These are phyloP conservation scores for Ganoderma sinense DNA, from an alignment of 1,284 basidiomycete genomes.

Conservation along the genomic window DNA sequence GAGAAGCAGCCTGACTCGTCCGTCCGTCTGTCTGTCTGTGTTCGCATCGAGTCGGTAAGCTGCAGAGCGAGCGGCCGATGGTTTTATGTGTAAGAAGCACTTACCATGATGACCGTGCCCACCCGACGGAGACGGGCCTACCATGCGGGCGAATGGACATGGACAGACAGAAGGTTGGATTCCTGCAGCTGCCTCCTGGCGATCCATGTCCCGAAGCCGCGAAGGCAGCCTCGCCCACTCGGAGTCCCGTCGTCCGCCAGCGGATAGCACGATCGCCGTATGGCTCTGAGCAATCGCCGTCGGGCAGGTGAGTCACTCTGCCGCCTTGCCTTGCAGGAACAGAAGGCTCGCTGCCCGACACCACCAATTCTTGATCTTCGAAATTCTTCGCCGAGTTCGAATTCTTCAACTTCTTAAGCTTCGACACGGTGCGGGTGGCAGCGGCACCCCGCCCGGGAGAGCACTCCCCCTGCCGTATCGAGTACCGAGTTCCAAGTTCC, in stretches of 20 bases:
- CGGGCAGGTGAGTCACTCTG: background rate
- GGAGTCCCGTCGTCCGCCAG: background rate
- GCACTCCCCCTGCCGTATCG: background rate
- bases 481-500: too few relatives aligned
- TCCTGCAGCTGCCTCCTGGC: background rate
- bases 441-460: too few relatives aligned
- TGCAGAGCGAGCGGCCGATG: background rate
- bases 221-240: background rate
- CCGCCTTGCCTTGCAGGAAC: background rate
- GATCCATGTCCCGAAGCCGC: background rate
- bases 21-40: background rate
- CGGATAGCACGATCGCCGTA: background rate
- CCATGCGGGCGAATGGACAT: background rate
- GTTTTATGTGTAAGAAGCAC: background rate
- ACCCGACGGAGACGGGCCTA: background rate
- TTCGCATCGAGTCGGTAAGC: background rate
- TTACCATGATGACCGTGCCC: slow-evolving; percentile 7
- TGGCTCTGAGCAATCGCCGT: background rate
- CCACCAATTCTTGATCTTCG: background rate
- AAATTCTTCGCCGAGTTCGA: too few relatives aligned
- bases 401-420: too few relatives aligned
- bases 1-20: background rate
- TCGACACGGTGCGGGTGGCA: too few relatives aligned
- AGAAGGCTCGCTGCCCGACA: background rate
- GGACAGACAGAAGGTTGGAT: background rate